phyloP scores from a whole-genome alignment of 1,284 basidiomycete species.

The Cutaneotrichosporon curvatum region DNA sequence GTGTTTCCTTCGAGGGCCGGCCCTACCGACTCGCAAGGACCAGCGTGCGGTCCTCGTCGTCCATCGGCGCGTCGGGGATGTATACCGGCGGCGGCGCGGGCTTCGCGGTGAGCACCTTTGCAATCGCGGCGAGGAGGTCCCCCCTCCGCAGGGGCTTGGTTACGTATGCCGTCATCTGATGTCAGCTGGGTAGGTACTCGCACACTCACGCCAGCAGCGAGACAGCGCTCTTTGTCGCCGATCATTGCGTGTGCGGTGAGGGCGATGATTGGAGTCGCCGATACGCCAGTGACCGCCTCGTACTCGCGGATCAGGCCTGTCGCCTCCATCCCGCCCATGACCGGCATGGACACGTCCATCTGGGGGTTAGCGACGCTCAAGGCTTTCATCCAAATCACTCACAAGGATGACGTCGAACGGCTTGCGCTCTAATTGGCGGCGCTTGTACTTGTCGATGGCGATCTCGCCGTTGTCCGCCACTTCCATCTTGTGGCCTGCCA shows the following conservation, averaged over 20 bases:
- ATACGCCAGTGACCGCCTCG: conserved; percentile 66
- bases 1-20: too few species aligned
- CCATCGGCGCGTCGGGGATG: conserved; percentile 7
- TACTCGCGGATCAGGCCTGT: conserved; percentile 54
- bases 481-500: conserved; percentile 91
- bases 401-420: conserved; percentile 83
- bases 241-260: conserved; percentile 77
- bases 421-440: conserved; percentile 42
- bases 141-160: conserved; percentile 32
- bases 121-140: conserved; percentile 43
- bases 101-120: conserved; percentile 36
- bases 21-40: conserved; percentile 12
- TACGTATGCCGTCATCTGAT: conserved; percentile 18
- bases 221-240: conserved; percentile 85
- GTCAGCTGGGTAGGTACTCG: neutral
- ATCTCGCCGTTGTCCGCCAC: conserved; percentile 93
- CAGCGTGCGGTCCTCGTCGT: conserved; percentile 13
- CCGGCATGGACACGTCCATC: conserved; percentile 99
- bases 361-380: conserved; percentile 41
- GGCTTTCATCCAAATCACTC: too few species aligned
- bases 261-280: conserved; percentile 86
- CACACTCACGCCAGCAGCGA: conserved; percentile 62
- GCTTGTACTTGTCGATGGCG: conserved; percentile 44
- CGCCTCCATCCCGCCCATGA: conserved; percentile 58
- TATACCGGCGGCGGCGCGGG: conserved; percentile 2